Conservation (phyloP, 176 grass and related monocot genomes). For the Stipa capillata region DNA sequence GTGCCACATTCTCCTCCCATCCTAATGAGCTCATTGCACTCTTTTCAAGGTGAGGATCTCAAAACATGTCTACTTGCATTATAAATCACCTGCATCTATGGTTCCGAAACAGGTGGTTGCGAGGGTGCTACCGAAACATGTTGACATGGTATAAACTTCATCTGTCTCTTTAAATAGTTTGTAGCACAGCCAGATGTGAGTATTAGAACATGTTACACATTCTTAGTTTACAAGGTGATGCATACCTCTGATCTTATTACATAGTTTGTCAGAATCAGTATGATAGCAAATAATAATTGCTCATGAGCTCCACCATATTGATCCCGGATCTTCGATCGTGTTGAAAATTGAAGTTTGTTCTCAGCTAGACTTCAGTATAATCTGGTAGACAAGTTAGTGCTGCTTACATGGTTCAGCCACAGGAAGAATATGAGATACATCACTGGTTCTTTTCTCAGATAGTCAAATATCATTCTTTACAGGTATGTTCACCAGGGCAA, state of each 20-base stretch:
- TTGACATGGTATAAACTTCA: neutral
- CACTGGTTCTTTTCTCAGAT: neutral
- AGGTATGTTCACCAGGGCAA: constrained; percentile 93
- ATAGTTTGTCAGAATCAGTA: neutral
- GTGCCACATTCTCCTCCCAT: constrained; percentile 73
- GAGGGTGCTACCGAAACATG: neutral
- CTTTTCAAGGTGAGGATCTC: constrained; percentile 57
- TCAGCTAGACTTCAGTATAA: neutral
- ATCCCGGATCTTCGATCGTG: neutral
- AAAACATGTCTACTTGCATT: constrained; percentile 9
- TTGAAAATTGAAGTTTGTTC: neutral
- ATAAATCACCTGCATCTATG: too few species aligned
- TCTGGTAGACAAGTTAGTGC: neutral
- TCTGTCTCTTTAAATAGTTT: neutral
- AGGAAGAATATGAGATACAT: neutral
- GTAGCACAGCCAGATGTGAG: neutral
- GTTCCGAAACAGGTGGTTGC: too few species aligned
- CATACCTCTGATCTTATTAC: neutral
- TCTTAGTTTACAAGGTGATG: neutral
- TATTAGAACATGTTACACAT: neutral
- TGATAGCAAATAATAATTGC: neutral
- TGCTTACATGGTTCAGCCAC: neutral
- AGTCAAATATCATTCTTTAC: constrained; percentile 10
- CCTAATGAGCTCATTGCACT: constrained; percentile 96
- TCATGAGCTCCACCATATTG: neutral